Base-by-base conservation (phyloP, 2,329 filamentous ascomycete genomes). In the Colletotrichum musicola region DNA sequence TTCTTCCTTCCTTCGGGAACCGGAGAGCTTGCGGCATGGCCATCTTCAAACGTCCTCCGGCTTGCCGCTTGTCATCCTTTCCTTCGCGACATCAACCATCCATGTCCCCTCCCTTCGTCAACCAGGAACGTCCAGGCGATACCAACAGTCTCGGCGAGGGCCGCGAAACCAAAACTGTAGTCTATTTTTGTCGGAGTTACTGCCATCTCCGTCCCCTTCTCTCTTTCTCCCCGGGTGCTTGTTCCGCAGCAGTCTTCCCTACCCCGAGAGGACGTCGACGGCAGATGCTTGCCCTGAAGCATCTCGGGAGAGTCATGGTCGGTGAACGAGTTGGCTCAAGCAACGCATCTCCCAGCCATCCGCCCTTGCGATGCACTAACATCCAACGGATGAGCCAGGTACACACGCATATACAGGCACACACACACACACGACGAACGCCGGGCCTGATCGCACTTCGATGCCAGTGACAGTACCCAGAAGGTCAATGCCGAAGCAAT, bases 371-470 rank as follows among this genome's bases (percentile, higher is more conserved):
- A 54, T 54, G 49, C 35, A 55, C 54, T 46, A 25, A 35, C 27
- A 35, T 35, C 30, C 30, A 22, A 63, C 47, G 27, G 22, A 38
- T 46, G 54, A 22, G 7, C 54, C 49, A 42, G 47, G 40, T n/a
- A 14, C 40, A n/a, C 40, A 14, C 16, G 12, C 13, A 42, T n/a
- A n/a, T 10, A 35, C 10, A 35, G 7, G 10, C 30, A 35, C 4
- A 16, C n/a, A 18, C 46, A 13, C 42, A 64, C 40, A 65, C 55
- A 47, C 44, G 55, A 69, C 62, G 66, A 69, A 69, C 66, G 38
- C 62, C 38, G 16, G 66, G 62, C 66, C 66, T 69, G 66, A 60
- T 69, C 66, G 13, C 62, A 49, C 22, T 42, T 55, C 35, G 62
- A 51, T 38, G 20, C 55, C 50, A 64, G 46, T 42, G 22, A 64